Conservation (phyloP, 352 stramenopile genomes). For the Pythium periplocum region DNA sequence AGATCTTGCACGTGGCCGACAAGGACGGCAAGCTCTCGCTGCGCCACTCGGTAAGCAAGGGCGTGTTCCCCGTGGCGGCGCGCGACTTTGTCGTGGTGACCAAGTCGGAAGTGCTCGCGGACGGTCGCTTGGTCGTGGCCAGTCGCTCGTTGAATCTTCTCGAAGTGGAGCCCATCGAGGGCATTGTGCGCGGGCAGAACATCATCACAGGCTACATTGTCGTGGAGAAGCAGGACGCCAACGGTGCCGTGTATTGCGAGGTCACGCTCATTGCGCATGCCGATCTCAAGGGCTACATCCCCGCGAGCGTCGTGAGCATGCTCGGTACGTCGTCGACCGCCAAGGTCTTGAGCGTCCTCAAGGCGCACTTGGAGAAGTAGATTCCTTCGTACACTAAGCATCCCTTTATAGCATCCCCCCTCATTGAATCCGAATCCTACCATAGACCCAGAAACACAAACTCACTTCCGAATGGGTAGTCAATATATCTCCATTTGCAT, state of each 20-base stretch:
- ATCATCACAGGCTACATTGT: conserved; percentile 79
- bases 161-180: conserved; percentile 39
- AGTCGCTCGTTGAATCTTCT: conserved; percentile 55
- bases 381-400: not conserved
- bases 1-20: conserved; percentile 46
- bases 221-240: conserved; percentile 38
- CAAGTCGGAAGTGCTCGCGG: conserved; percentile 38
- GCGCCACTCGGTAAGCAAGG: conserved; percentile 74
- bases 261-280: conserved; percentile 75
- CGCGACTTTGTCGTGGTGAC: conserved; percentile 77
- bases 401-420: not conserved
- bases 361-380: conserved; percentile 32
- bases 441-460: too few relatives aligned
- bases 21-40: conserved; percentile 54
- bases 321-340: conserved; percentile 79
- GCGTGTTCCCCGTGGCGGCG: conserved; percentile 65
- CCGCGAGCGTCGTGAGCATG: conserved; percentile 77
- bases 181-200: conserved; percentile 60
- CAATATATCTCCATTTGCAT: too few relatives aligned
- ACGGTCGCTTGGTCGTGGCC: conserved; percentile 56
- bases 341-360: conserved; percentile 72
- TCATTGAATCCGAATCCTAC: too few relatives aligned
- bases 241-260: conserved; percentile 51
- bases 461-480: too few relatives aligned
- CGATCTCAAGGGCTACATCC: conserved; percentile 76